A percentile compares a stretch with the other conserved stretches of the same genome.
Evolutionary conservation across 345 rosid genomes (phyloP).

Genomic region (Sapria himalayana): DNA sequence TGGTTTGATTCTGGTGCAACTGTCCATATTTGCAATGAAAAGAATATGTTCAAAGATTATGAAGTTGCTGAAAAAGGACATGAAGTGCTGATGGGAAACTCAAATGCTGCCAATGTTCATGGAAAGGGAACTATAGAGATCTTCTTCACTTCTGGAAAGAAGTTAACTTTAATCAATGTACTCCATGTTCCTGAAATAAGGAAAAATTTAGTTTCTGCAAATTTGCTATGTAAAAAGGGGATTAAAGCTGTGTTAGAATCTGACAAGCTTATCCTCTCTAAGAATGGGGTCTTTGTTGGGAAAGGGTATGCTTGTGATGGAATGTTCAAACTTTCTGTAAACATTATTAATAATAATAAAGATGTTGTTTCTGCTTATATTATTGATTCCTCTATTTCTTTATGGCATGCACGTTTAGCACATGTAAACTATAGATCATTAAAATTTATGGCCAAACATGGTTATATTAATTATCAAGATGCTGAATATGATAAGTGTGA

Average conservation of each 20-base stretch:
- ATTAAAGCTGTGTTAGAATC: not conserved
- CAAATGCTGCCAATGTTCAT: not conserved
- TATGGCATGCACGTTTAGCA: constrained; percentile 5
- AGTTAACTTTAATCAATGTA: not conserved
- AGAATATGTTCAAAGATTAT: not conserved
- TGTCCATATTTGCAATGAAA: too few species aligned
- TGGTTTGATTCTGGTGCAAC: too few species aligned
- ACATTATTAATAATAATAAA: not conserved
- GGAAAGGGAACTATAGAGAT: not conserved
- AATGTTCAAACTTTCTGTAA: constrained; percentile 4
- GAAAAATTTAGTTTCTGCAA: not conserved
- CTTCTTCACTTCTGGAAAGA: not conserved
- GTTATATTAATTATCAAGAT: not conserved
- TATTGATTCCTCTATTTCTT: not conserved
- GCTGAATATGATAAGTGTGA: not conserved
- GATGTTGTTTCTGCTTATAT: constrained; percentile 4
- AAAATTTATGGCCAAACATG: constrained; percentile 2
- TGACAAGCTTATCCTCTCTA: not conserved
- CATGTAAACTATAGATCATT: not conserved
- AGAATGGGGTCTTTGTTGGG: constrained; percentile 1
- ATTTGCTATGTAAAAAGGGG: not conserved
- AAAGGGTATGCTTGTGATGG: constrained; percentile 2
- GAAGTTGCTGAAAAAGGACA: too few species aligned
- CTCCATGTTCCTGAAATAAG: not conserved
- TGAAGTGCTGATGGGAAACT: too few species aligned